Base-by-base conservation (phyloP, 2,329 filamentous ascomycete species). In the Beauveria sp. region DNA sequence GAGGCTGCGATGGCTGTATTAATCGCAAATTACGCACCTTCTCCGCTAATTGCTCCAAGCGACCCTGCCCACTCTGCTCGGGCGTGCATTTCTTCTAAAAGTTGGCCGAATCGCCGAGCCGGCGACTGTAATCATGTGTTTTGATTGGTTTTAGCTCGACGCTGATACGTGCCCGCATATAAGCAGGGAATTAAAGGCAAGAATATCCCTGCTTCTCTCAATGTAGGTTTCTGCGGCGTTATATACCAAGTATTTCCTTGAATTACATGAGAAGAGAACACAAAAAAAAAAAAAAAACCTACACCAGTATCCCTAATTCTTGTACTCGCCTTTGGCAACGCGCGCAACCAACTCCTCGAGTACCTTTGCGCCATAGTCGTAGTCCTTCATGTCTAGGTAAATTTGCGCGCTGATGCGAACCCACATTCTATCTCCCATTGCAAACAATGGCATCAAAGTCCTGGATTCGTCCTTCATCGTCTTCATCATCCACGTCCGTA, bases 301-400 rank as follows among this genome's bases (percentile, higher is more conserved):
- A 24, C 22, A 28, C 2, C 28, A 28, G 28, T 28, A 28, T 9
- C 3, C 28, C 8, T 46, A 54, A 8, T 40, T 18, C 30, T 61
- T 55, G 63, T 73, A 75, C 64, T 75, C 73, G 55, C 67, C 71
- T 55, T 70, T 74, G 2, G 66, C 70, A 6, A 79, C 75, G 61
- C 78, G 71, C 56, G 72, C 69, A 61, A 73, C 76, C 16, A 83
- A 51, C 43, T 76, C 72, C 69, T 83, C 81, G 67, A 94, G 71
- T 9, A 81, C 76, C 55, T 77, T 70, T 0, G 80, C 90, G 4
- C 82, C 80, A 82, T 84, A 90, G 70, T 88, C 83, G 69, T 94
- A 96, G 72, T 97, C 92, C 14, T 79, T 79, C 65, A 87, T 71
- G 28, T 91, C 90, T n/a, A 97, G 74, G 70, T 94, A 97, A 0